These are phyloP conservation scores for Coleophoma eucalyptorum DNA, from an alignment of 2,329 filamentous ascomycete genomes.

Conservation along the genomic window DNA sequence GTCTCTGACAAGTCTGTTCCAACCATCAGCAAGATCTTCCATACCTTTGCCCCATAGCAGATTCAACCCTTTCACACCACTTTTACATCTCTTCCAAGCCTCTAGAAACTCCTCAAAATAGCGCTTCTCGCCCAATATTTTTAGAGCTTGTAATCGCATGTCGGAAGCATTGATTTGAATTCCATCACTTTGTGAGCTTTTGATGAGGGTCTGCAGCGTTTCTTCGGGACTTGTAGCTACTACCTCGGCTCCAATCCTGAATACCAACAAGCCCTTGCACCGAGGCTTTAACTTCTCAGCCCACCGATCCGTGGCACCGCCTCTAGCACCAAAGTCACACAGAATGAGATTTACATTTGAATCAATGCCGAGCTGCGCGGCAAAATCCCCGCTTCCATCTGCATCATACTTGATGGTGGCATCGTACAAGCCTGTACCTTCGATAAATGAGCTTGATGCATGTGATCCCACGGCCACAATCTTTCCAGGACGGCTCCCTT, in stretches of 20 bases:
- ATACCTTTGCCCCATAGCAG: conserved; percentile 19
- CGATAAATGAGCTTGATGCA: conserved; percentile 13
- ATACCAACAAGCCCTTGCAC: conserved; percentile 5
- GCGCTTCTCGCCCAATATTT: conserved; percentile 7
- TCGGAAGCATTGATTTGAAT: conserved; percentile 13
- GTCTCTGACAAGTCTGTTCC: conserved; percentile 17
- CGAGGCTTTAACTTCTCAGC: conserved; percentile 7
- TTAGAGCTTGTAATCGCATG: conserved; percentile 12
- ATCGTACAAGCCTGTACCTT: conserved; percentile 16
- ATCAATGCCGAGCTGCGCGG: conserved; percentile 9
- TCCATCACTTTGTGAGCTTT: conserved; percentile 1
- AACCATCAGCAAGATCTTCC: conserved; percentile 15
- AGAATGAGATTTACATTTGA: conserved; percentile 14
- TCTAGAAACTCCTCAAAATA: conserved; percentile 13
- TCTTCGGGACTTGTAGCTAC: conserved; percentile 11
- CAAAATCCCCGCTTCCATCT: conserved; percentile 8
- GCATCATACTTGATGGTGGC: conserved; percentile 14
- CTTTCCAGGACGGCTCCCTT: conserved; percentile 7
- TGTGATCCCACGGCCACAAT: conserved; percentile 20
- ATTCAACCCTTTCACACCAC: conserved; percentile 11
- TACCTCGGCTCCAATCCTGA: conserved; percentile 12
- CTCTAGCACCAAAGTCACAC: conserved; percentile 18
- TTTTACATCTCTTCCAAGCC: conserved; percentile 10
- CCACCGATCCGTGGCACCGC: conserved; percentile 12
- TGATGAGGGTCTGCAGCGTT: conserved; percentile 8